These are phyloP conservation scores for Hibiscus mutabilis DNA, from an alignment of 345 rosid genomes.

Conservation along the genomic window DNA sequence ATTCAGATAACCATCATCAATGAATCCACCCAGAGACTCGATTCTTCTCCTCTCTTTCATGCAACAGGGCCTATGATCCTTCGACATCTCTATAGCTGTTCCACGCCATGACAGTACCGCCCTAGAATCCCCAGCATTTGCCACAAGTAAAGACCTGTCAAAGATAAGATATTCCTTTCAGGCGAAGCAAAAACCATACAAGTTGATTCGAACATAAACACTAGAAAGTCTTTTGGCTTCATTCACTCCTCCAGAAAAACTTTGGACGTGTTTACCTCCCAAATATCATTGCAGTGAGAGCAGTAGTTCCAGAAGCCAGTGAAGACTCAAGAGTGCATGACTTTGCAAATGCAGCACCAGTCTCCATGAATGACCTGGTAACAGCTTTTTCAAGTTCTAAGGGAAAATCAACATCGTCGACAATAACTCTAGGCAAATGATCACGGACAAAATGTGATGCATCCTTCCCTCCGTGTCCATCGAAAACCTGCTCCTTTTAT, in stretches of 20 bases:
- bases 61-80: slow-evolving; percentile 68
- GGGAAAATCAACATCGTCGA: slow-evolving; percentile 72
- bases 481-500: slow-evolving; percentile 48
- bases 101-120: slow-evolving; percentile 71
- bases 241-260: not conserved
- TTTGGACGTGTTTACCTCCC: slow-evolving; percentile 44
- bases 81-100: slow-evolving; percentile 58
- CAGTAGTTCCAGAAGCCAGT: slow-evolving; percentile 78
- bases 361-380: slow-evolving; percentile 58
- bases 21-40: slow-evolving; percentile 57
- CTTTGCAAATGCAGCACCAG: slow-evolving; percentile 63
- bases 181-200: not conserved
- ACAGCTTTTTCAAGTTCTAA: slow-evolving; percentile 60
- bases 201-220: not conserved
- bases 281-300: slow-evolving; percentile 70
- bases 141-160: slow-evolving; percentile 64
- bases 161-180: not conserved
- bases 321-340: slow-evolving; percentile 41
- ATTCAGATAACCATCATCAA: slow-evolving; percentile 65
- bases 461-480: slow-evolving; percentile 82
- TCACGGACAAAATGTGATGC: slow-evolving; percentile 71
- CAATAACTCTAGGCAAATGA: slow-evolving; percentile 68
- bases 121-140: slow-evolving; percentile 90
- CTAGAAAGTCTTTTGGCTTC: no score
- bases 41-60: slow-evolving; percentile 46